Evolutionary conservation across 2,329 filamentous ascomycete species (phyloP).

Genomic region (Ophiosphaerella herpotricha): DNA sequence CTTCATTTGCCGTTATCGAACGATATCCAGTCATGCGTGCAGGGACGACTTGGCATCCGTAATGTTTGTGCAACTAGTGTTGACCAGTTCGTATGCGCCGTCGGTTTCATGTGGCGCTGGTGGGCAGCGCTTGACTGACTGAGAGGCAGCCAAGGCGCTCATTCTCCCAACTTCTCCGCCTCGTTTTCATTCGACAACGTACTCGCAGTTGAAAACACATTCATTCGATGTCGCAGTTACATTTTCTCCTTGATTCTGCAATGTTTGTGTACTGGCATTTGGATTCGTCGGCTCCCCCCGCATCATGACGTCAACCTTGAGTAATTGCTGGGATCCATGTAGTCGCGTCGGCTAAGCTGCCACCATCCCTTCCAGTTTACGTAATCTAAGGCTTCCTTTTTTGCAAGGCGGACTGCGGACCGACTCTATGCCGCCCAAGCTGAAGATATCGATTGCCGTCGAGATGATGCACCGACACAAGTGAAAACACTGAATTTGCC

Average conservation of each 20-base stretch:
- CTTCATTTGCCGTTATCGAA: slow-evolving; percentile 4
- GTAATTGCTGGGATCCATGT: slow-evolving; percentile 6
- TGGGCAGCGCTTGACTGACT: slow-evolving; percentile 10
- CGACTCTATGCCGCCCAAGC: not conserved
- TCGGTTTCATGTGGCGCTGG: slow-evolving; percentile 18
- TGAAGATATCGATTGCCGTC: not conserved
- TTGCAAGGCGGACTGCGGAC: slow-evolving; percentile 6
- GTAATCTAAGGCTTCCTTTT: slow-evolving; percentile 18
- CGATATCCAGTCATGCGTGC: slow-evolving; percentile 7
- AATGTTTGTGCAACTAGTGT: not conserved
- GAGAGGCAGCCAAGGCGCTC: slow-evolving; percentile 1
- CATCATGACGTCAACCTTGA: slow-evolving; percentile 27
- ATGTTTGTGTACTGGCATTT: slow-evolving; percentile 11
- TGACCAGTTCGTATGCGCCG: not conserved
- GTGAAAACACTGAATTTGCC: not conserved
- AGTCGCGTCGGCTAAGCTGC: slow-evolving; percentile 22
- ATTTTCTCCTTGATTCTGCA: slow-evolving; percentile 2
- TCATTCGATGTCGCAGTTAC: slow-evolving; percentile 6
- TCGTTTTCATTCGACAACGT: slow-evolving; percentile 12
- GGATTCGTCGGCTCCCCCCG: slow-evolving; percentile 22
- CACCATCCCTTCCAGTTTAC: slow-evolving; percentile 24
- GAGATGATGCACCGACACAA: not conserved
- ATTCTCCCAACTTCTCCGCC: slow-evolving; percentile 3
- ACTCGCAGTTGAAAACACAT: slow-evolving; percentile 23
- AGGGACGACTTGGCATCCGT: not conserved